Evolutionary conservation across 371 early-diverging fungal genomes (phyloP), one percentile per base, ranked within the genome.

Genomic region (Conidiobolus incongruus): DNA sequence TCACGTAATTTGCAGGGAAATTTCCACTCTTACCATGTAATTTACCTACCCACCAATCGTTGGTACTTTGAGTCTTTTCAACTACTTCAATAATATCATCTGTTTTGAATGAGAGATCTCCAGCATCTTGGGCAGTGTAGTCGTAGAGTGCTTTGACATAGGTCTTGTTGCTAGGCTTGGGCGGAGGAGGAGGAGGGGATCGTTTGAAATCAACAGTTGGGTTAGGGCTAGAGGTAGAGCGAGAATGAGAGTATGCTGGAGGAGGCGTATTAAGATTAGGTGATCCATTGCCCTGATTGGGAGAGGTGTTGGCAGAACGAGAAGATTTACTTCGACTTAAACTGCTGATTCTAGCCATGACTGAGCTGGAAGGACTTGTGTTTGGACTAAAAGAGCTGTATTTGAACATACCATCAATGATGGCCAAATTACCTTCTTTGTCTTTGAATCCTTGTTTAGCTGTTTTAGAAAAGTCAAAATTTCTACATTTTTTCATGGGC

Each of bases 21-120:
- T 68, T 51, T 22, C 79, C 79, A 28, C 50, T 47, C 24, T 56
- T 53, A 20, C 72, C 72, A 44, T 64, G 59, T 10, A 71, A 40
- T 17, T 54, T 48, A 5, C 79, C 79, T 2, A 63, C 62, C 79
- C 79, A 79, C 80, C 80, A 78, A 51, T 70, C 73, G 44, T 78
- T 60, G 4, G 47, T 42, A 32, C 61, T 63, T 16, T 53, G 51
- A 0, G 76, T 67, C 22, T 59, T 50, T 41, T 68, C 52, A 6
- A 75, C 20, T 4, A 79, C 44, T 50, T 73, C 68, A 44, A 79
- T 72, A 5, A 52, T 45, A 45, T 79, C 77, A 43, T 65, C 70
- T 40, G 60, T 65, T 13, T 47, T 52, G 46, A 79, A 72, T 4
- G 55, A 40, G 45, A 79, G 46, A 46, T 79, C 80, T 6, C 68